Evolutionary conservation across 2,329 filamentous ascomycete genomes (phyloP), one percentile per base, ranked within the genome.

Genomic region (Colletotrichum plurivorum): DNA sequence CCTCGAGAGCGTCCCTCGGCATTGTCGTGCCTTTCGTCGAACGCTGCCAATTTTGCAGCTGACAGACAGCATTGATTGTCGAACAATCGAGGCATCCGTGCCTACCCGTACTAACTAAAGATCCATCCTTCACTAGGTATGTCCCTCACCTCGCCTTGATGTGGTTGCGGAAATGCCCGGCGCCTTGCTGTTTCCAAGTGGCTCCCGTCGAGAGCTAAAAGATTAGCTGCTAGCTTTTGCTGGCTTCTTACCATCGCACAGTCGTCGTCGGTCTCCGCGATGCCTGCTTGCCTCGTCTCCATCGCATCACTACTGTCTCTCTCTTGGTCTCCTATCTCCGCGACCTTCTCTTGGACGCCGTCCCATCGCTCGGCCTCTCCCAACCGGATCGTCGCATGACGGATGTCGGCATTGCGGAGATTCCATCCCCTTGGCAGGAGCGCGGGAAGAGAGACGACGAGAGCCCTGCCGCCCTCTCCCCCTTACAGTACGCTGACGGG

Each of bases 91-190:
- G 10, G 31, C 31, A 36, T 10, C 31, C 31, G 31, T 36, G 31
- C 31, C 31, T 36, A 10, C 2, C 31, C 6, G 20, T 22, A 22
- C 20, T 22, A 25, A 25, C 22, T 25, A 25, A 36, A 36, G 31
- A 7, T 31, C 27, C 27, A 8, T 31, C 27, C 27, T 31, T 31
- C 31, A 36, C 39, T 6, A 6, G n/a, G 22, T 10, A 6, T 22
- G 22, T 10, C 9, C 45, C 41, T 48, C n/a, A 36, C 20, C 22
- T 62, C 18, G 13, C 12, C 49, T 52, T 16, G 22, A 25, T 2
- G 22, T 25, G 49, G 22, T 27, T 18, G 49, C 59, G 67, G 67
- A 49, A 60, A 66, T 61, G 25, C 60, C 67, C 67, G 62, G 48
- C 41, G 15, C 25, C n/a, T 45, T 67, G 39, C 60, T 52, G 15